These are phyloP conservation scores for Cinnamomum micranthum DNA, from an alignment of 164 flowering plant species.

Conservation along the genomic window DNA sequence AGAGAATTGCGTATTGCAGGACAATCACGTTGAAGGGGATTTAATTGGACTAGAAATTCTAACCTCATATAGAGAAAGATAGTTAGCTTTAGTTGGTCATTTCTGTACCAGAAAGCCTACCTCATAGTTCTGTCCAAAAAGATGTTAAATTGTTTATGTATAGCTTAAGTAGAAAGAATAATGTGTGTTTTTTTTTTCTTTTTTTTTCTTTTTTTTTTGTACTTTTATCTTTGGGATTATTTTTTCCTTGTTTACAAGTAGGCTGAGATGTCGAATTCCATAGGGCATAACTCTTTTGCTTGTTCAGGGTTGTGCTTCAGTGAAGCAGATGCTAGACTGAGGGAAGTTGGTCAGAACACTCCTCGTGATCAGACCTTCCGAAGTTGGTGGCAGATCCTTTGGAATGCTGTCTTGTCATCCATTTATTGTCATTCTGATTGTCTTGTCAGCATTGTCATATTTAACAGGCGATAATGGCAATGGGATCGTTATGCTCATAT, in stretches of 20 bases:
- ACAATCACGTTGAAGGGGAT: neutral
- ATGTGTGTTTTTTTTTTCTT: too few species aligned
- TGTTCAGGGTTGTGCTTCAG: constrained; percentile 64
- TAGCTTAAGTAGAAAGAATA: neutral
- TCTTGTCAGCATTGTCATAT: constrained; percentile 55
- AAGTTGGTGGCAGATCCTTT: constrained; percentile 75
- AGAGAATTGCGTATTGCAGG: too few species aligned
- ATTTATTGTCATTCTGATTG: constrained; percentile 63
- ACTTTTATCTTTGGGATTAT: neutral
- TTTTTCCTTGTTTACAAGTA: neutral
- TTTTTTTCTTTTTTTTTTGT: too few species aligned
- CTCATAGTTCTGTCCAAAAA: neutral
- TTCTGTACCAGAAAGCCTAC: neutral
- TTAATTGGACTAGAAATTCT: neutral
- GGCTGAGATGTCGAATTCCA: neutral
- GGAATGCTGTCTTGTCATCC: constrained; percentile 81
- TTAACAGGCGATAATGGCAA: constrained; percentile 50
- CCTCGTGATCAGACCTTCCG: constrained; percentile 49
- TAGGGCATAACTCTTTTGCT: neutral
- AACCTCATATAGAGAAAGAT: neutral
- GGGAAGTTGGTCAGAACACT: constrained; percentile 68
- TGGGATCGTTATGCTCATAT: constrained; percentile 61
- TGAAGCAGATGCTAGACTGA: constrained; percentile 65
- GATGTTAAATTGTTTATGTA: neutral
- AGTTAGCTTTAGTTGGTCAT: too few species aligned